Evolutionary conservation across 2,329 filamentous ascomycete genomes (phyloP).

Genomic region (Pseudocercospora pini-densiflorae): DNA sequence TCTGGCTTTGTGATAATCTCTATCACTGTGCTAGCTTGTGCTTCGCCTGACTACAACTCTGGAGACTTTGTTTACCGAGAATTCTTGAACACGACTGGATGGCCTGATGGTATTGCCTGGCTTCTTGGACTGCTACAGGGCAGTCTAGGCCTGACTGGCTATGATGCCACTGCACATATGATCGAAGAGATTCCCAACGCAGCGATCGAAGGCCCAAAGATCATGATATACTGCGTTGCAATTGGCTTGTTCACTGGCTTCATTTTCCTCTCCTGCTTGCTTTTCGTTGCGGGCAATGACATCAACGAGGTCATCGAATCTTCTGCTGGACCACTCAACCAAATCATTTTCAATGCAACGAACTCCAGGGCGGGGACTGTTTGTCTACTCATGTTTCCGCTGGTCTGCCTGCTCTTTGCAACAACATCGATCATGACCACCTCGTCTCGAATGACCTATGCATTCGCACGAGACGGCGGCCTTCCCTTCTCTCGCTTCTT

Average conservation of each 20-base stretch:
- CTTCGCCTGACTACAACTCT: slow-evolving; percentile 67
- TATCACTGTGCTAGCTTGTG: slow-evolving; percentile 69
- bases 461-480: slow-evolving; percentile 44
- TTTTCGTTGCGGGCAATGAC: slow-evolving; percentile 41
- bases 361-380: slow-evolving; percentile 41
- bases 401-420: slow-evolving; percentile 42
- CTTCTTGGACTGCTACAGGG: slow-evolving; percentile 49
- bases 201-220: slow-evolving; percentile 40
- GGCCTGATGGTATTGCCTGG: slow-evolving; percentile 47
- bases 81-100: slow-evolving; percentile 64
- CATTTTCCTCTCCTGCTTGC: slow-evolving; percentile 42
- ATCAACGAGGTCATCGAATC: slow-evolving; percentile 39
- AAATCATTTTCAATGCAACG: slow-evolving; percentile 43
- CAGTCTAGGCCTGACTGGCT: slow-evolving; percentile 49
- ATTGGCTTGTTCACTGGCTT: slow-evolving; percentile 44
- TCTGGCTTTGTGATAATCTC: slow-evolving; percentile 71
- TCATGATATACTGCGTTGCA: slow-evolving; percentile 44
- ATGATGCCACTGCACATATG: slow-evolving; percentile 59
- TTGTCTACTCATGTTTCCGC: slow-evolving; percentile 43
- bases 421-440: slow-evolving; percentile 44
- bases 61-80: slow-evolving; percentile 68
- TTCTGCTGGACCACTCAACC: slow-evolving; percentile 39
- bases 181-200: slow-evolving; percentile 44
- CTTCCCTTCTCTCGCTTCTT: slow-evolving; percentile 42
- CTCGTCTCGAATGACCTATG: slow-evolving; percentile 43